Percentiles rank a stretch among this genome's conserved stretches.
Conservation (phyloP, 129 eudicot species). For the Flaveria brownii region DNA sequence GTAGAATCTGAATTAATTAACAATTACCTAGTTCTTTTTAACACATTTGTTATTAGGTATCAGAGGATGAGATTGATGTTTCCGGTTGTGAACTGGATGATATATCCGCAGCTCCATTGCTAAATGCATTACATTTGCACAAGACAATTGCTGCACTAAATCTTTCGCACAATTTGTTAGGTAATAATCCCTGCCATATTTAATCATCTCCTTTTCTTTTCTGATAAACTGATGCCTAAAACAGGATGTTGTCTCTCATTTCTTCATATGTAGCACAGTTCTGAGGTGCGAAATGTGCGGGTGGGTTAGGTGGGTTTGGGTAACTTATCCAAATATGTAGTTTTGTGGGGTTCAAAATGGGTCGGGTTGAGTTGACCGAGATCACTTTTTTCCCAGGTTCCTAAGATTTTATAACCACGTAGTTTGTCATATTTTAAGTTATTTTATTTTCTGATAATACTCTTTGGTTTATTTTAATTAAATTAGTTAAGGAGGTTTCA, state of each 20-base stretch:
- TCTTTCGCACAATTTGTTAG: constrained; percentile 91
- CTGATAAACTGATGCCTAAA: constrained; percentile 10
- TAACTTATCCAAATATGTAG: too few species aligned
- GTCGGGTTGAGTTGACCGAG: neutral
- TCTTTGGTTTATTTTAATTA: neutral
- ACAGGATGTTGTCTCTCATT: neutral
- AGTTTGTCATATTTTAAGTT: neutral
- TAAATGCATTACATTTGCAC: constrained; percentile 71
- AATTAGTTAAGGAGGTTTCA: neutral
- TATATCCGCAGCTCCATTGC: constrained; percentile 67
- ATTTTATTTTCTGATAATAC: neutral
- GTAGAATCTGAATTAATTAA: neutral
- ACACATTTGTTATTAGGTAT: constrained; percentile 51
- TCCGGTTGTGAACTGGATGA: constrained; percentile 87
- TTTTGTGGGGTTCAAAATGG: neutral
- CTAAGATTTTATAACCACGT: neutral
- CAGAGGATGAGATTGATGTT: constrained; percentile 91
- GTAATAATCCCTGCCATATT: constrained; percentile 36
- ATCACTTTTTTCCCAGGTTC: neutral
- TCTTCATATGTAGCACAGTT: neutral
- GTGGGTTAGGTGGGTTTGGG: neutral
- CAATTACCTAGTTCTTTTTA: neutral
- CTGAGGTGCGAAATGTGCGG: neutral
- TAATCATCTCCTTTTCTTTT: neutral
- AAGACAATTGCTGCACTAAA: constrained; percentile 66